Evolutionary conservation across 169 alveolate species (phyloP), one percentile per base, ranked within the genome.

Genomic region (Eimeria maxima): DNA sequence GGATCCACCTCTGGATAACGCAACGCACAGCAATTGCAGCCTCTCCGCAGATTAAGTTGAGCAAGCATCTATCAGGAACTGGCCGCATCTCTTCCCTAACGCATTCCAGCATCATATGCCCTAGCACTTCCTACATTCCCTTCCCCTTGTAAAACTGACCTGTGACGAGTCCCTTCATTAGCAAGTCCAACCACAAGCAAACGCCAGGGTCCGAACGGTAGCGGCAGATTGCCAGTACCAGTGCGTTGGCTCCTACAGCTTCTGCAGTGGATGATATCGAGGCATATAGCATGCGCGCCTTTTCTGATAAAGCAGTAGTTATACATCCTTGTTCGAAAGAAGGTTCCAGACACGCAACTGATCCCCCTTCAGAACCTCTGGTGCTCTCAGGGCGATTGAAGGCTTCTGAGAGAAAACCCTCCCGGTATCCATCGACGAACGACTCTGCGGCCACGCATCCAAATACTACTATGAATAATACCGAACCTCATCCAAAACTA

Each of bases 121-220:
- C 80, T 69, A 69, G 7, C 80, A 69, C 20, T 33, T n/a, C 80
- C 7, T 0, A 76, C 60, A 13, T 20, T 76, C 73, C 74, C 57
- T 16, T 53, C 6, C 22, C 14, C 4, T 22, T 3, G 33, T 16
- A 16, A 6, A 57, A 83, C 93, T 60, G 81, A 86, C 93, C 57
- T 60, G 29, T 63, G 24, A 86, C 10, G 44, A 45, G 76, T 42
- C 93, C 93, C 57, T 86, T 60, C 93, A 86, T 86, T 44, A 86
- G 47, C 63, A 60, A 16, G 67, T 57, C 60, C 24, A 86, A 55
- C 93, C 93, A 86, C n/a, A 63, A 20, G 63, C 93, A 67, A 33
- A 47, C 63, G 60, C 81, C 93, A 60, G 93, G 81, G 47, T 86
- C 93, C 38, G 93, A 18, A 33, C 67, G 78, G 80, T 86, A 86